Evolutionary conservation across 116 monocot genomes (phyloP).

Genomic region (Cymodocea nodosa): DNA sequence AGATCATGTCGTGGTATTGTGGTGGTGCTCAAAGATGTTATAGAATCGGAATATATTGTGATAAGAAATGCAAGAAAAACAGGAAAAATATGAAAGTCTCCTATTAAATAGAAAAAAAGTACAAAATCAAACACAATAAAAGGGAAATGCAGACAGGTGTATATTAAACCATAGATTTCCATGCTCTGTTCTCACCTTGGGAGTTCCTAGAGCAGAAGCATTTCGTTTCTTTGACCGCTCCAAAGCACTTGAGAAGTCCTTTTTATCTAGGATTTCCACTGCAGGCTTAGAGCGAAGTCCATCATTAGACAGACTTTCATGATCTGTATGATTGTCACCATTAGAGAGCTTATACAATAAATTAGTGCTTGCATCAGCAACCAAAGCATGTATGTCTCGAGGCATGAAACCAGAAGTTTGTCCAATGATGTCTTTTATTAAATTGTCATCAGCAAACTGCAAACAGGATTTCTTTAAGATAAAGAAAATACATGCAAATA

Average conservation of each 20-base stretch:
- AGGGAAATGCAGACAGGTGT: no score
- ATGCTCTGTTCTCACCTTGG: slow-evolving; percentile 46
- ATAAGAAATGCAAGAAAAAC: no score
- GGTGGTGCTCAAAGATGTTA: no score
- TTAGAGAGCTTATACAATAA: slow-evolving; percentile 31
- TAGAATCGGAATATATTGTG: no score
- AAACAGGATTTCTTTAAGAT: slow-evolving; percentile 6
- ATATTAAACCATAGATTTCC: no score
- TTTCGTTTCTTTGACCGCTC: slow-evolving; percentile 84
- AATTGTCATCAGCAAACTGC: slow-evolving; percentile 33
- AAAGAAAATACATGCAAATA: neutral
- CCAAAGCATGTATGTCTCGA: slow-evolving; percentile 62
- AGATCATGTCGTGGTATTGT: no score
- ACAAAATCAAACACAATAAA: no score
- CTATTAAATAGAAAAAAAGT: no score
- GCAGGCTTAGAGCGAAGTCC: slow-evolving; percentile 7
- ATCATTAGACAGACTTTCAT: slow-evolving; percentile 6
- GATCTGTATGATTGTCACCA: slow-evolving; percentile 6
- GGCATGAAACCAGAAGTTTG: slow-evolving; percentile 94
- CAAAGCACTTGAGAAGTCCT: slow-evolving; percentile 63
- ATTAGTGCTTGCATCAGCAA: slow-evolving; percentile 73
- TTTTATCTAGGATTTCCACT: slow-evolving; percentile 19
- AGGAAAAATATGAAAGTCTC: no score
- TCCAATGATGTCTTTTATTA: slow-evolving; percentile 51
- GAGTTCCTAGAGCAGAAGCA: slow-evolving; percentile 79